Base-by-base conservation (phyloP, 805 yeast species). In the Candida sakaeoensis region DNA sequence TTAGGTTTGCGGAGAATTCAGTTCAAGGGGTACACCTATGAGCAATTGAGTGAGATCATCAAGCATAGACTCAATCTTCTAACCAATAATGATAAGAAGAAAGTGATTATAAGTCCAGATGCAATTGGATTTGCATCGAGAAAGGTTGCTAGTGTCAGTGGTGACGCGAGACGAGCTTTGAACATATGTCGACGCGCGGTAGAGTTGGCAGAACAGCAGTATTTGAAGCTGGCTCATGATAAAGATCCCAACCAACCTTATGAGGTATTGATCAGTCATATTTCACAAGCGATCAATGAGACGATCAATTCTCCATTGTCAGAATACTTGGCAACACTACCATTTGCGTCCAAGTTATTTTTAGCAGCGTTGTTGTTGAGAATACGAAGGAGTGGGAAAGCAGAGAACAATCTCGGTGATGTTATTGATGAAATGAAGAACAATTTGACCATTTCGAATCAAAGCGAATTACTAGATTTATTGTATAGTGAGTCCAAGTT, bases 121-220 rank as follows among this genome's bases (percentile, higher is more conserved):
- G 96, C 99, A 0, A 77, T 90, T 47, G 91, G 84, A 43, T 89
- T 85, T 67, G 96, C 96, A 0, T 79, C 96, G 1, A 75, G 97
- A 61, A 90, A 89, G 58, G 95, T 93, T 32, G 96, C 98, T 4
- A 80, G 93, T 62, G 97, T 93, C 2, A 85, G 95, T 57, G 99
- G 99, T 43, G 99, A 93, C 68, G 99, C 97, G 1, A 72, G 99
- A 53, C 70, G 98, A 43, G 97, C 96, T 0, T 67, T 93, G 40
- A 84, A 84, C 42, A 85, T 93, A 17, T 85, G 96, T 54, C 74
- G 90, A 27, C 68, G 97, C 42, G 96, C 97, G 0, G 83, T 90
- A 6, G 96, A 88, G 54, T 70, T 90, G 22, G 95, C 96, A 0
- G 95, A 87, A 53, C 53, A 61, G 24, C 85, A 81, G 44, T 77